Evolutionary conservation across 352 stramenopile genomes (phyloP).

Genomic region (Pythium chondricola): DNA sequence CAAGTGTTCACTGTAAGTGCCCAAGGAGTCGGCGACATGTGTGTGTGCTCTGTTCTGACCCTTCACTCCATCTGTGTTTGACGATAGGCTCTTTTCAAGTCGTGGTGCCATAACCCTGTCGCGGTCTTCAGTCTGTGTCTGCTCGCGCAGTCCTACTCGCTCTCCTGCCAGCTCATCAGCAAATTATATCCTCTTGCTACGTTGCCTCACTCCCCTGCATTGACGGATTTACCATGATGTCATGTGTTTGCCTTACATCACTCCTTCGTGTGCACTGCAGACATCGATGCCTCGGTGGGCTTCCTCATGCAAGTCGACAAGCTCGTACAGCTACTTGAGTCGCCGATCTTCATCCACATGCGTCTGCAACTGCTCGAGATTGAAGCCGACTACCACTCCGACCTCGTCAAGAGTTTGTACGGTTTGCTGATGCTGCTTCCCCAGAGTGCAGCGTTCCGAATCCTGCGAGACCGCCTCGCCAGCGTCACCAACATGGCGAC

Average conservation of each 20-base stretch:
- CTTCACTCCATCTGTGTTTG: neutral
- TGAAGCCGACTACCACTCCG: conserved; percentile 90
- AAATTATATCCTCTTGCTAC: conserved; percentile 86
- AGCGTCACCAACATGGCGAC: conserved; percentile 87
- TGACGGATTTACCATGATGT: conserved; percentile 1
- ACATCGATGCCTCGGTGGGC: conserved; percentile 95
- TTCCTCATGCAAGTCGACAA: conserved; percentile 99
- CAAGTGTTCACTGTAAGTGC: conserved; percentile 69
- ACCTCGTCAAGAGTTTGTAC: conserved; percentile 97
- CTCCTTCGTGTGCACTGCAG: conserved; percentile 47
- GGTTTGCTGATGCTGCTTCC: conserved; percentile 97
- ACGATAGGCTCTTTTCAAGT: conserved; percentile 69
- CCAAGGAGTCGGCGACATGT: neutral
- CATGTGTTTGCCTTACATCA: conserved; percentile 33
- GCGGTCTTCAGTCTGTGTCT: conserved; percentile 97
- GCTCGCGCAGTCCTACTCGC: conserved; percentile 96
- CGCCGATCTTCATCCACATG: conserved; percentile 98
- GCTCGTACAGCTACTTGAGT: conserved; percentile 98
- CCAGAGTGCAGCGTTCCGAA: conserved; percentile 86
- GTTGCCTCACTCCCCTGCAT: neutral
- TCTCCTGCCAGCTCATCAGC: conserved; percentile 94
- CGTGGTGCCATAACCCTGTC: conserved; percentile 98
- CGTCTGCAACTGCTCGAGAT: conserved; percentile 97
- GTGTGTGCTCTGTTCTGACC: neutral
- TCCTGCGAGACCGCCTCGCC: conserved; percentile 73